These are phyloP conservation scores for Acarospora socialis DNA, from an alignment of 2,329 filamentous ascomycete species.

Conservation along the genomic window DNA sequence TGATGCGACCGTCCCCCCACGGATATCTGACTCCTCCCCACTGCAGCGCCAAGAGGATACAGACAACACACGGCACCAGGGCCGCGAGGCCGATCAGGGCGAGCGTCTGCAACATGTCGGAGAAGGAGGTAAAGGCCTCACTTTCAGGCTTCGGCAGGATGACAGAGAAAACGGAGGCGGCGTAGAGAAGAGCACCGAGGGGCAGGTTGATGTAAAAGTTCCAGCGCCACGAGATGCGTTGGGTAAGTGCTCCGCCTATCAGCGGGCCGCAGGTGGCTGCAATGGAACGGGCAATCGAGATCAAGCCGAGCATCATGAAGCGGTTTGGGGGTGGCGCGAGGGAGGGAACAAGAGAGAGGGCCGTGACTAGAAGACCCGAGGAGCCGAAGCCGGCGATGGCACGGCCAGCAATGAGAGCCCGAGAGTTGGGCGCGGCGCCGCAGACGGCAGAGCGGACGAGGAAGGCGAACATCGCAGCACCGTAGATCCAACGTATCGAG, in stretches of 20 bases:
- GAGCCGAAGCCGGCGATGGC: slow-evolving; percentile 15
- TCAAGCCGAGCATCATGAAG: no score
- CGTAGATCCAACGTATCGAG: slow-evolving; percentile 10
- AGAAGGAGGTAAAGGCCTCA: no score
- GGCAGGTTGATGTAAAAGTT: slow-evolving; percentile 3
- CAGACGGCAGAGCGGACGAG: slow-evolving; percentile 12
- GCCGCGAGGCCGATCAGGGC: slow-evolving; percentile 41
- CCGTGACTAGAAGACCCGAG: slow-evolving; percentile 9
- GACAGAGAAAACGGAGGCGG: no score
- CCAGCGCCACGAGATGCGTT: no score
- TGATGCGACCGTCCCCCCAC: slow-evolving; percentile 40
- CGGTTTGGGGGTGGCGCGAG: not conserved
- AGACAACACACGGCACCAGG: slow-evolving; percentile 42
- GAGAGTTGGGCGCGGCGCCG: slow-evolving; percentile 9
- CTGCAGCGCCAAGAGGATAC: slow-evolving; percentile 43
- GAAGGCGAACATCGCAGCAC: slow-evolving; percentile 10
- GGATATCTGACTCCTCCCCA: slow-evolving; percentile 43
- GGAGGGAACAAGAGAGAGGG: not conserved
- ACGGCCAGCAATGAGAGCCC: slow-evolving; percentile 13
- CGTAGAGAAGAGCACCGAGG: slow-evolving; percentile 1
- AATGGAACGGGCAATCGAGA: no score
- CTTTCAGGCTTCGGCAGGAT: no score
- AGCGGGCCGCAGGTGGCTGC: slow-evolving; percentile 8
- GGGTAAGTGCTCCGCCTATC: no score
- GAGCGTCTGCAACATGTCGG: no score